Evolutionary conservation across 2,329 filamentous ascomycete species (phyloP), one percentile per base, ranked within the genome.

Genomic region (Chrysosporium keratinophilum): DNA sequence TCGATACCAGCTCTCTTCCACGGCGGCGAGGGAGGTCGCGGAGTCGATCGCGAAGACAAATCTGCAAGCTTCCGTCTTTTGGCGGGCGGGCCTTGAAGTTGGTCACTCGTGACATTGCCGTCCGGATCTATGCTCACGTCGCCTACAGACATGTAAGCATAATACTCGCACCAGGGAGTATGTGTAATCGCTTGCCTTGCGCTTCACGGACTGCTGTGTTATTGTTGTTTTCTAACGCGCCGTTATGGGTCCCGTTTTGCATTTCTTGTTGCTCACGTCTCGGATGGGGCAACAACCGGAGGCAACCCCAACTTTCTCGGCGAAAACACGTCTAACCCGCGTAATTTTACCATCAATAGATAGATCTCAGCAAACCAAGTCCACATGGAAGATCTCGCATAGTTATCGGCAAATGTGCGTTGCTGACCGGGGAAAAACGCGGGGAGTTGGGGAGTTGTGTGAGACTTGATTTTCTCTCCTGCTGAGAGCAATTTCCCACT

Each of bases 1-100:
- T 95, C 87, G 40, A 86, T 88, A 56, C 79, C 79, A 58, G 87
- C 79, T 64, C 82, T 87, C 74, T 93, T 97, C 93, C 93, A 98
- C 19, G 93, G 93, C 60, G 93, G 93, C 58, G 91, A 97, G 40
- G 67, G 61, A 44, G 69, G 66, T 45, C 72, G 67, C n/a, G 71
- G 66, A 23, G 67, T 69, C 19, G 67, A 67, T 50, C 67, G 69
- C 55, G 65, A 64, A 54, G 64, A 68, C 19, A 62, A 58, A 23
- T 68, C 69, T 57, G 65, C 66, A 51, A 76, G 62, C 58, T 71
- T 74, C 59, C 71, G 67, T 59, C 69, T 73, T 62, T 76, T 76
- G 5, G 69, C 65, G 47, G 72, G 71, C 31, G 71, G 73, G 28
- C 63, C 70, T 44, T 71, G 67, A 45, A 60, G 56, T 58, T 66